phyloP scores from a whole-genome alignment of 208 protist species.

The Entamoeba dispar region DNA sequence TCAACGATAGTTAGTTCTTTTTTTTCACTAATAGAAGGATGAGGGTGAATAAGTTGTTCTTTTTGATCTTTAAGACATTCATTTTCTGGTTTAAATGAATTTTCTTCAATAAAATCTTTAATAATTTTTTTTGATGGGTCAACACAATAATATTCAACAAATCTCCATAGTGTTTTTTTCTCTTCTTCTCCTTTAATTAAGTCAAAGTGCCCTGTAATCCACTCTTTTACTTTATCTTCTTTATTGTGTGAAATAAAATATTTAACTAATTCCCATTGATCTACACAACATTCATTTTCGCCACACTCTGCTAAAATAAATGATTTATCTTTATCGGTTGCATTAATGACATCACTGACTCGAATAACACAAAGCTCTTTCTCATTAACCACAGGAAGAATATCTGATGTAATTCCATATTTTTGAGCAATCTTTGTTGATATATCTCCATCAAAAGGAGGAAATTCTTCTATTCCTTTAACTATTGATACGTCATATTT shows the following conservation, averaged over 20 bases:
- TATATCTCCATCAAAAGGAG: background rate
- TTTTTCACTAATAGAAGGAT: background rate
- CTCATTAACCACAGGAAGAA: background rate
- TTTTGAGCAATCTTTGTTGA: background rate
- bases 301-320: background rate
- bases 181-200: background rate
- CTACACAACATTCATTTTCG: background rate
- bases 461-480: background rate
- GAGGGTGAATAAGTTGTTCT: background rate
- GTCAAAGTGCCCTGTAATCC: background rate
- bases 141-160: background rate
- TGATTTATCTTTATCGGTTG: background rate
- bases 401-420: background rate
- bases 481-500: background rate
- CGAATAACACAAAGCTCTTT: background rate
- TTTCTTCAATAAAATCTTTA: background rate
- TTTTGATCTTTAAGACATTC: background rate
- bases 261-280: background rate
- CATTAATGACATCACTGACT: background rate
- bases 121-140: background rate
- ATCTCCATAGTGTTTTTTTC: background rate
- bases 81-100: background rate
- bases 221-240: background rate
- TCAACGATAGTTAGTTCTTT: background rate
- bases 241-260: background rate